phyloP scores from a whole-genome alignment of 352 stramenopile species.

The Blastocystis sp. region DNA sequence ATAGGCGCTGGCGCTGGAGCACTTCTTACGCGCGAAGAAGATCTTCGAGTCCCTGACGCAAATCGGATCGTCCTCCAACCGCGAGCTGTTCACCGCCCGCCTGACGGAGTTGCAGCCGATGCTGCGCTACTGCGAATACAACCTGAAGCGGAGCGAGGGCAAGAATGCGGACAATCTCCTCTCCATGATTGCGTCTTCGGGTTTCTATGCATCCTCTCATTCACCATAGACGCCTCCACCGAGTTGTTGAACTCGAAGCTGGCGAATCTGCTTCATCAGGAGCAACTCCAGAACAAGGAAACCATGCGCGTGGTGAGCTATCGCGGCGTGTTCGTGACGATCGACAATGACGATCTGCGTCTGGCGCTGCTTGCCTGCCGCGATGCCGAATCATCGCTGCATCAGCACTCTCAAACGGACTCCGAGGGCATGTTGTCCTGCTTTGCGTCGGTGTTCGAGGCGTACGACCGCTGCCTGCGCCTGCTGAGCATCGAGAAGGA shows the following conservation, averaged over 20 bases:
- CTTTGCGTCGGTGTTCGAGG: slow-evolving; percentile 14
- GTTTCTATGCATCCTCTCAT: not conserved
- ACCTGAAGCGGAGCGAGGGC: slow-evolving; percentile 37
- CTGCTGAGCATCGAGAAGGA: not conserved
- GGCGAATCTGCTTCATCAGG: not conserved
- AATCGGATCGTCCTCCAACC: slow-evolving; percentile 20
- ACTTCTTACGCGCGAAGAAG: slow-evolving; percentile 50
- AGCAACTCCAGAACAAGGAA: slow-evolving; percentile 23
- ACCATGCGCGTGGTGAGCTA: slow-evolving; percentile 4
- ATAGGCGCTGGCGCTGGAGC: slow-evolving; percentile 24
- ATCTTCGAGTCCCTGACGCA: slow-evolving; percentile 50
- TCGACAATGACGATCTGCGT: not conserved
- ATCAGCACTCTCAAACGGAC: not conserved
- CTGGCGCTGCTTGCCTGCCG: not conserved
- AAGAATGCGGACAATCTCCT: slow-evolving; percentile 27
- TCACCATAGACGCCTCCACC: not conserved
- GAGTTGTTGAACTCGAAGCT: not conserved
- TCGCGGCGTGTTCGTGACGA: not conserved
- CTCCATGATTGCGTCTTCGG: slow-evolving; percentile 1
- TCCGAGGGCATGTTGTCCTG: not conserved
- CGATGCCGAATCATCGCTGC: not conserved
- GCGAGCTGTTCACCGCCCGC: slow-evolving; percentile 11
- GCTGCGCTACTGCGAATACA: slow-evolving; percentile 61
- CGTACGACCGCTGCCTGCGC: slow-evolving; percentile 12
- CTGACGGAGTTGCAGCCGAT: slow-evolving; percentile 26